Evolutionary conservation across 164 flowering plant genomes (phyloP), one percentile per base, ranked within the genome.

Genomic region (Chimonanthus praecox): DNA sequence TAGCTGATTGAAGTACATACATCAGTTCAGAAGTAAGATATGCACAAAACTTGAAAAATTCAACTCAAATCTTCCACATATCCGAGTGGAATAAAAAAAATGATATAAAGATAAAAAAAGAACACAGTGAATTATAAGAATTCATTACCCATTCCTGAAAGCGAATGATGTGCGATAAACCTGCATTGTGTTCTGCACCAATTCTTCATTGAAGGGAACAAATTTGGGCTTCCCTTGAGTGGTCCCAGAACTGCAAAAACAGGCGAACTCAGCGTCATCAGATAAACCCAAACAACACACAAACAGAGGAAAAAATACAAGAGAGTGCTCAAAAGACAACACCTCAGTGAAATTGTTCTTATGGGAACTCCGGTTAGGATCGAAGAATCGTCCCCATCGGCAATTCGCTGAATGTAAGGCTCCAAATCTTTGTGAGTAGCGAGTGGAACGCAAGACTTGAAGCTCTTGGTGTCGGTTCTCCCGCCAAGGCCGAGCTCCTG

Each of bases 191-290:
- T 75, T 68, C 2, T 83, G 85, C 76, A 87, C 70, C 76, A 91
- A 77, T 67, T 86, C 93, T 11, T 89, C 95, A 68, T 86, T 94
- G 83, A 88, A 94, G 2, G 98, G 98, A 3, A 94, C 78, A 71
- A 76, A 89, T 80, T 94, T 94, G 21, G 87, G 93, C 87, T 79
- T 90, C 46, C 99, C 98, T 72, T 89, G 89, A 67, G 93, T 89
- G 3, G 98, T 92, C 2, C 98, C 98, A 76, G 97, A 91, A 76
- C 99, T 94, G 87, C 83, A 84, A 74, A 15, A 78, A 54, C 60
- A 54, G 60, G 15, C 60, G 11, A 54, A 54, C 15, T 16, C 11
- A 54, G 4, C 60, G 5, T 3, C 16, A 54, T 4, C 16, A 54
- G 15, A 54, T 54, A 54, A 16, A 54, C 15, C 15, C 4, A 54